Percentiles rank a stretch among this genome's conserved stretches.
Evolutionary conservation across 306 rosid species (phyloP).

Genomic region (Cicer cuneatum): DNA sequence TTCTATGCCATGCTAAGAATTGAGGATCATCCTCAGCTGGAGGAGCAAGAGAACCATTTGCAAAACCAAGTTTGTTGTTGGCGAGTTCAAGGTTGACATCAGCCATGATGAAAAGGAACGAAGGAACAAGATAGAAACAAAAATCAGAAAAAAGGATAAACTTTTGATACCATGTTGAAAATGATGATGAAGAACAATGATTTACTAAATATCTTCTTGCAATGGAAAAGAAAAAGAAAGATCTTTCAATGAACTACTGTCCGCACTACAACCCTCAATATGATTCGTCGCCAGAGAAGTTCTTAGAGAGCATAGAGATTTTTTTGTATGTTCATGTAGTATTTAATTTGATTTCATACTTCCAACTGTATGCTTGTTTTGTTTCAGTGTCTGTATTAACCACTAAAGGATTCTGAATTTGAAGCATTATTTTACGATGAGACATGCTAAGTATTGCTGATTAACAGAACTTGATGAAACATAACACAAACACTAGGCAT

Average conservation of each 20-base stretch:
- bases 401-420: neutral
- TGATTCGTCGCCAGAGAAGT: slow-evolving; percentile 67
- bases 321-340: slow-evolving; percentile 78
- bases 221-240: slow-evolving; percentile 11
- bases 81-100: no score
- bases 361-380: slow-evolving; percentile 16
- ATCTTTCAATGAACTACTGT: slow-evolving; percentile 83
- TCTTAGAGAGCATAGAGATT: slow-evolving; percentile 78
- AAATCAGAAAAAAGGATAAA: no score
- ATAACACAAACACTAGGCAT: neutral
- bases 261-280: slow-evolving; percentile 67
- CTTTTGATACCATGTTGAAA: no score
- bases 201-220: no score
- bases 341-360: slow-evolving; percentile 28
- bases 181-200: no score
- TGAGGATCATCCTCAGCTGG: no score
- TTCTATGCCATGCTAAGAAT: no score
- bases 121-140: no score
- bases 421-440: slow-evolving; percentile 8
- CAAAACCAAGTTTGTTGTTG: no score
- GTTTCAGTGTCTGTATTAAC: slow-evolving; percentile 19
- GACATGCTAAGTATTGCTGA: neutral
- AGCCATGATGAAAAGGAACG: no score
- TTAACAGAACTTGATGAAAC: neutral
- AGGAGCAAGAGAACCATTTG: no score